Conservation (phyloP, 352 stramenopile species). For the Thalassiosira sp. region DNA sequence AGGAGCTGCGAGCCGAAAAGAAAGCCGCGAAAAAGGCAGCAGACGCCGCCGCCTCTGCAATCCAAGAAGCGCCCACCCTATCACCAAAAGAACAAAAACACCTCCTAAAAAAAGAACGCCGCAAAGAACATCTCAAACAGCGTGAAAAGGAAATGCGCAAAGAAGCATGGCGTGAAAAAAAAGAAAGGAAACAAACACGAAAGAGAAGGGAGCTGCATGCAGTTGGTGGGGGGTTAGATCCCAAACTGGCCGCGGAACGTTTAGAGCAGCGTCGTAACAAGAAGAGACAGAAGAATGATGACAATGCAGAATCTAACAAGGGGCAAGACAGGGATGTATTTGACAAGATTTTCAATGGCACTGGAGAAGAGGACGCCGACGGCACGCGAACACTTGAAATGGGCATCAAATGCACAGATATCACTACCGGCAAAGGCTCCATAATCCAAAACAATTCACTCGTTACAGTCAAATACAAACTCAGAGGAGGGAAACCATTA, state of each 20-base stretch:
- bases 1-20: constrained; percentile 43
- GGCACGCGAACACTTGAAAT: constrained; percentile 19
- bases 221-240: neutral
- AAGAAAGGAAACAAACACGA: constrained; percentile 27
- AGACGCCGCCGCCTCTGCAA: constrained; percentile 1
- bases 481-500: constrained; percentile 12
- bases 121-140: constrained; percentile 38
- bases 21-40: constrained; percentile 32
- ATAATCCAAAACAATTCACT: constrained; percentile 24
- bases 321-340: constrained; percentile 10
- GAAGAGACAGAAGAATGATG: constrained; percentile 29
- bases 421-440: constrained; percentile 19
- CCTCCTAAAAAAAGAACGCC: constrained; percentile 35
- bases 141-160: constrained; percentile 22
- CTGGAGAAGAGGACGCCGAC: neutral
- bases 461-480: constrained; percentile 36
- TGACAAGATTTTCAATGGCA: constrained; percentile 15
- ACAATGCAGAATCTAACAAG: neutral
- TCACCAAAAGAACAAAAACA: constrained; percentile 22
- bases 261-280: constrained; percentile 15
- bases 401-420: constrained; percentile 26
- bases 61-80: no score
- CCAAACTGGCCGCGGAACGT: constrained; percentile 6
- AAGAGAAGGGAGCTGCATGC: constrained; percentile 13
- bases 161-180: constrained; percentile 19